A percentile compares a stretch with the other conserved stretches of the same genome.
Conservation (phyloP, 148 eudicot genomes). For the Vaccinium macrocarpon region DNA sequence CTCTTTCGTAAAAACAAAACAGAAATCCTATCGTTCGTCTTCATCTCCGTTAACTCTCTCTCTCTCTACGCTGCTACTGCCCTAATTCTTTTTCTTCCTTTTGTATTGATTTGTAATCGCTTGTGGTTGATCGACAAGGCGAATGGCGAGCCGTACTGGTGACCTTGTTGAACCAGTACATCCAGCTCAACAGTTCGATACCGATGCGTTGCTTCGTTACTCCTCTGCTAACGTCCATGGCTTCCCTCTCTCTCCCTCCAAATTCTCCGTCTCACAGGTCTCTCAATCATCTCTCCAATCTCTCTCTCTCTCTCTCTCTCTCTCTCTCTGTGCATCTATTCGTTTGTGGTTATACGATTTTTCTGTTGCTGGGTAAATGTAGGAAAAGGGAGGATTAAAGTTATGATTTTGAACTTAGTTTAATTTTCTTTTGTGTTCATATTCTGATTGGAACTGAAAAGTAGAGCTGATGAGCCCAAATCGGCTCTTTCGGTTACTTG, state of each 20-base stretch:
- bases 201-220: constrained; percentile 52
- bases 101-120: not conserved
- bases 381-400: not conserved
- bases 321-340: not conserved
- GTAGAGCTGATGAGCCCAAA: not conserved
- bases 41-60: not conserved
- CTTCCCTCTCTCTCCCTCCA: constrained; percentile 60
- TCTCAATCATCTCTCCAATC: not conserved
- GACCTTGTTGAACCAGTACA: constrained; percentile 37
- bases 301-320: not conserved
- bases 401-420: not conserved
- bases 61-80: not conserved
- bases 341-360: not conserved
- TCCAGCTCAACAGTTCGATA: constrained; percentile 48
- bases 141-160: constrained; percentile 36
- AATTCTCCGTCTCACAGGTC: constrained; percentile 66
- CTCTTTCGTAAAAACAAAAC: too few relatives aligned
- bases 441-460: not conserved
- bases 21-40: too few relatives aligned
- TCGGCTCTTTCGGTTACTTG: not conserved
- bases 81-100: not conserved
- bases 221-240: constrained; percentile 56
- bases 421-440: too few relatives aligned
- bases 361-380: constrained; percentile 2
- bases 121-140: not conserved